Evolutionary conservation across 2,329 filamentous ascomycete genomes (phyloP).

Genomic region (Hymenotorrendiella dingleyae): DNA sequence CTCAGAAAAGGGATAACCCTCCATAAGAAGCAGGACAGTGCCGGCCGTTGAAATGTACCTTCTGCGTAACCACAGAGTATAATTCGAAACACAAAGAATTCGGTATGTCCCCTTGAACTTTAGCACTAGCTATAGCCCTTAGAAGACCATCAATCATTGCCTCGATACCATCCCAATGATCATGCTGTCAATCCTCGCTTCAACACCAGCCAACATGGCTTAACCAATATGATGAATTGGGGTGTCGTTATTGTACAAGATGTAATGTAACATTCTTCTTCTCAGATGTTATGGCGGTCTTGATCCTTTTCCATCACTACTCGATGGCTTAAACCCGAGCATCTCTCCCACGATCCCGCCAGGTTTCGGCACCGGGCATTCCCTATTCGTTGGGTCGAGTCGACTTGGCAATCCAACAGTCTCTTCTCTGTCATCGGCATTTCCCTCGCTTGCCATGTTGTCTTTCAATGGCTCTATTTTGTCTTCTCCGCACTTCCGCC

Average conservation of each 20-base stretch:
- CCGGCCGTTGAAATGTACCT: too few species aligned
- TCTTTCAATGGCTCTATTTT: slow-evolving; percentile 17
- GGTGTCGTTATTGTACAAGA: background rate
- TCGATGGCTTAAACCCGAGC: slow-evolving; percentile 36
- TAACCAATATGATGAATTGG: background rate
- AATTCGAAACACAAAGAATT: too few species aligned
- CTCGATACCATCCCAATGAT: too few species aligned
- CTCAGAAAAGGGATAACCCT: too few species aligned
- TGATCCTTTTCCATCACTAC: slow-evolving; percentile 19
- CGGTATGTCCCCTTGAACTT: too few species aligned
- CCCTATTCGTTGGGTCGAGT: slow-evolving; percentile 48
- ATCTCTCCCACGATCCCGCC: slow-evolving; percentile 70
- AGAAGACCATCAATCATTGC: too few species aligned
- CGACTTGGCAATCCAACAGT: slow-evolving; percentile 38
- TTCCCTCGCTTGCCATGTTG: slow-evolving; percentile 12
- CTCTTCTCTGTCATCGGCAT: slow-evolving; percentile 28
- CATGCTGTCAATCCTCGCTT: too few species aligned
- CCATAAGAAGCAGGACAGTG: too few species aligned
- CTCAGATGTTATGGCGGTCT: slow-evolving; percentile 22
- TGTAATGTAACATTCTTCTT: background rate
- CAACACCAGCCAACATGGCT: background rate
- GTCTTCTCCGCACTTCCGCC: slow-evolving; percentile 36
- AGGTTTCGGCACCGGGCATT: slow-evolving; percentile 92
- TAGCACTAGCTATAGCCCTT: too few species aligned
- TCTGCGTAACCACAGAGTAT: too few species aligned